Evolutionary conservation across 2,329 filamentous ascomycete species (phyloP), one percentile per base, ranked within the genome.

Genomic region (Chaetomium sp.): DNA sequence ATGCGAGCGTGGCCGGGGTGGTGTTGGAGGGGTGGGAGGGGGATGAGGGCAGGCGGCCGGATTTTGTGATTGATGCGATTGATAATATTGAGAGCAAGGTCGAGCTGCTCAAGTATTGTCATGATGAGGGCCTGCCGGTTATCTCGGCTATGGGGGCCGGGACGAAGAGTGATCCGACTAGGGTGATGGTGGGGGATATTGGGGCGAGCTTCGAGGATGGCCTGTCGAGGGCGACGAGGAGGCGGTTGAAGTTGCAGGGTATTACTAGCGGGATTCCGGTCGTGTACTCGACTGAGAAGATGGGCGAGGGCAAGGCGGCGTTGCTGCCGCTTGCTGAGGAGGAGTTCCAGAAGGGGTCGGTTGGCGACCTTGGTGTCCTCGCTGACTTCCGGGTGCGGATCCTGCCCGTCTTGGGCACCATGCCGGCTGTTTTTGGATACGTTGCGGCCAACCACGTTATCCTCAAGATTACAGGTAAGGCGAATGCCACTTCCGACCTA

Each of bases 21-120:
- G 80, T 97, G 67, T 80, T 99, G 50, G 86, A 80, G 0, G 81
- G 86, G 0, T 93, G 92, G 88, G 78, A 80, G 31, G 80, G 80
- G 60, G 81, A 79, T 50, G 81, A 77, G 5, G 87, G 81, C 19
- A 85, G 84, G 74, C 83, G 83, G 71, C 93, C 93, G 1, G 90
- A 94, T 72, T 99, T 89, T 73, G 87, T 99, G n/a, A 87, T 99
- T 42, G 95, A 99, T 77, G 96, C 94, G 25, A 99, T 99, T 70
- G 95, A 99, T 77, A 98, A 99, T 74, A 98, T 99, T 68, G 92
- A 97, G 59, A 96, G 92, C 61, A 99, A 99, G 79, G 94, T 99
- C 3, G 90, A 89, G 21, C 80, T 99, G 62, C 82, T 99, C 49
- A 88, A 92, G 72, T 96, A 96, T 78, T 99, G 95, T 78, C 84